These are phyloP conservation scores for Aureobasidium melanogenum DNA, from an alignment of 2,329 filamentous ascomycete species.

Conservation along the genomic window DNA sequence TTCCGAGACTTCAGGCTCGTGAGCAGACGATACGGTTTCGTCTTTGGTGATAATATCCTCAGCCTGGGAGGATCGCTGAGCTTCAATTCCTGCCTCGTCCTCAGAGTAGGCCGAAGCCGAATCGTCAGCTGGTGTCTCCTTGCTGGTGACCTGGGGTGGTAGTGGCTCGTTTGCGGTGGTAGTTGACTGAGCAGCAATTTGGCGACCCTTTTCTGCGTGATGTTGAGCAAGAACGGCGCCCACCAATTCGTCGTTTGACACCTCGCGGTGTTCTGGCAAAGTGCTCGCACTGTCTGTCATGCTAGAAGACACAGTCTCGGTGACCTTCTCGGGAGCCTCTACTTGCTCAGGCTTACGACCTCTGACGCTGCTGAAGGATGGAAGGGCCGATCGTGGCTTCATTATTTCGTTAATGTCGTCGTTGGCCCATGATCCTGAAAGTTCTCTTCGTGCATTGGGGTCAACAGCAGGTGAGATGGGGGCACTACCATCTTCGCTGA, in stretches of 20 bases:
- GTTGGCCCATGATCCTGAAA: conserved; percentile 16
- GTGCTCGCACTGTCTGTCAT: conserved; percentile 26
- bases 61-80: background rate
- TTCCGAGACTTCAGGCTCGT: background rate
- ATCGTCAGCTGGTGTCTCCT: conserved; percentile 44
- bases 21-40: background rate
- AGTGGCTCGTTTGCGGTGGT: conserved; percentile 54
- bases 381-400: conserved; percentile 65
- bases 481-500: conserved; percentile 62
- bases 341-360: conserved; percentile 40
- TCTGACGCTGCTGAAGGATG: conserved; percentile 64
- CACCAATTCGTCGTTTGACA: conserved; percentile 49
- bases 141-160: conserved; percentile 60
- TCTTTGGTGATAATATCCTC: background rate
- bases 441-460: conserved; percentile 15
- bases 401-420: conserved; percentile 58
- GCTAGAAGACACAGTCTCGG: conserved; percentile 34
- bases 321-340: conserved; percentile 44
- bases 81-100: background rate
- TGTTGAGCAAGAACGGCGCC: conserved; percentile 35
- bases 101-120: background rate
- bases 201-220: conserved; percentile 39
- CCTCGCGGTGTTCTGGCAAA: conserved; percentile 34
- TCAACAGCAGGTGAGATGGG: conserved; percentile 41
- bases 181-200: conserved; percentile 17